Evolutionary conservation across 306 rosid species (phyloP).

Genomic region (Casuarina glauca): DNA sequence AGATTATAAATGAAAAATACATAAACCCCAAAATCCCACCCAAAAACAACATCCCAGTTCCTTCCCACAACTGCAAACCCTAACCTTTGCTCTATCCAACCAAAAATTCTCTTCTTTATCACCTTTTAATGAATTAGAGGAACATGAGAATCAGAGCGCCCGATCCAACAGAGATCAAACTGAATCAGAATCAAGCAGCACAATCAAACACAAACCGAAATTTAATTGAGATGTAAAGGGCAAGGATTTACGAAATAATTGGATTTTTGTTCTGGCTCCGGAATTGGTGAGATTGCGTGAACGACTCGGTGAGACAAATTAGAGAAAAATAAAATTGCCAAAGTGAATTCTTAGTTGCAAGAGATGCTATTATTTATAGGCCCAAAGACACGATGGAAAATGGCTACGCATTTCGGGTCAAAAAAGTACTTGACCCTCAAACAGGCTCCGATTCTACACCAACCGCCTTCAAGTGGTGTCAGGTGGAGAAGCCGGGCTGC

Average conservation of each 20-base stretch:
- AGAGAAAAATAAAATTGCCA: background rate
- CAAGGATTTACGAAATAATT: slow-evolving; percentile 23
- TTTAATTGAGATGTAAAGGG: background rate
- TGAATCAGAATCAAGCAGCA: background rate
- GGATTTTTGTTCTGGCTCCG: background rate
- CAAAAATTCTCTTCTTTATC: background rate
- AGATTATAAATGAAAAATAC: slow-evolving; percentile 1
- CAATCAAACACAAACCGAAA: slow-evolving; percentile 12
- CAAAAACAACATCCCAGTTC: slow-evolving; percentile 28
- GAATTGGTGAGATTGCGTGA: slow-evolving; percentile 20
- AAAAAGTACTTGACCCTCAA: background rate
- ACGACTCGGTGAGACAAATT: background rate
- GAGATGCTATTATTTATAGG: background rate
- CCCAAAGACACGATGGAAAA: background rate
- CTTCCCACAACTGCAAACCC: slow-evolving; percentile 32
- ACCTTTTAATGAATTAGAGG: background rate
- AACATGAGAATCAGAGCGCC: background rate
- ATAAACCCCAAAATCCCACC: slow-evolving; percentile 34
- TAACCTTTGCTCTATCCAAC: slow-evolving; percentile 24
- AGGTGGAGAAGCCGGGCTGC: no score
- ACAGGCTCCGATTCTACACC: no score
- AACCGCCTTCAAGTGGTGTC: no score
- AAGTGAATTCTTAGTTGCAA: background rate
- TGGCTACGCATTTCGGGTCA: background rate
- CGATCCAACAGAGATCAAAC: slow-evolving; percentile 19